Evolutionary conservation across 441 rosid genomes (phyloP).

Genomic region (Raphanus hybrid): DNA sequence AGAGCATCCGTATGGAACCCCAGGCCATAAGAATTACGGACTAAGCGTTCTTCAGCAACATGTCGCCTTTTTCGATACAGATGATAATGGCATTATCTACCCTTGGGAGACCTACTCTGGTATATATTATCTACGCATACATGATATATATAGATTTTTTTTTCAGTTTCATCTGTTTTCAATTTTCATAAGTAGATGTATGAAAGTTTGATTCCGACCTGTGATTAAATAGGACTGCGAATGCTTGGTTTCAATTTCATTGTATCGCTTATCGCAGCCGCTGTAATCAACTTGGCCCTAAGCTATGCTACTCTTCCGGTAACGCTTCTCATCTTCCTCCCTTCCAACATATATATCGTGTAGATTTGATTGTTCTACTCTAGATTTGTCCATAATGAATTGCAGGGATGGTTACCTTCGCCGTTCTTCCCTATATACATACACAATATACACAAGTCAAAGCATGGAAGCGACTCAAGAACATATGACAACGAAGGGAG

Average conservation of each 20-base stretch:
- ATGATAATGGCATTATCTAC: conserved; percentile 79
- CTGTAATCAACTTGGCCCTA: conserved; percentile 54
- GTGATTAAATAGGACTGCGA: conserved; percentile 55
- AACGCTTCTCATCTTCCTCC: conserved; percentile 15
- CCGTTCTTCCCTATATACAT: conserved; percentile 81
- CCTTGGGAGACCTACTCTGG: conserved; percentile 94
- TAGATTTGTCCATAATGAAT: neutral
- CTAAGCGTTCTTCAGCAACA: conserved; percentile 91
- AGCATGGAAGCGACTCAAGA: conserved; percentile 83
- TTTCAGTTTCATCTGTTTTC: neutral
- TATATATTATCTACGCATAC: conserved; percentile 25
- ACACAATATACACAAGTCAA: conserved; percentile 76
- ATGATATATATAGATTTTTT: neutral
- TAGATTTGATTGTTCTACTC: neutral
- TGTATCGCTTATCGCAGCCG: conserved; percentile 56
- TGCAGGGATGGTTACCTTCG: conserved; percentile 85
- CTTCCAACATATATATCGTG: neutral
- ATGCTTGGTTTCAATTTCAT: conserved; percentile 73
- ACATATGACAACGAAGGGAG: conserved; percentile 88
- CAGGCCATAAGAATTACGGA: conserved; percentile 57
- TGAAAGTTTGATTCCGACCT: neutral
- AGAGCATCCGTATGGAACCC: conserved; percentile 75
- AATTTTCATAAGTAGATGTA: neutral
- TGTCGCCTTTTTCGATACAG: conserved; percentile 80
- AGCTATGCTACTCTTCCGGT: conserved; percentile 85